Evolutionary conservation across 2,329 filamentous ascomycete species (phyloP).

Genomic region (Penicillium sp.): DNA sequence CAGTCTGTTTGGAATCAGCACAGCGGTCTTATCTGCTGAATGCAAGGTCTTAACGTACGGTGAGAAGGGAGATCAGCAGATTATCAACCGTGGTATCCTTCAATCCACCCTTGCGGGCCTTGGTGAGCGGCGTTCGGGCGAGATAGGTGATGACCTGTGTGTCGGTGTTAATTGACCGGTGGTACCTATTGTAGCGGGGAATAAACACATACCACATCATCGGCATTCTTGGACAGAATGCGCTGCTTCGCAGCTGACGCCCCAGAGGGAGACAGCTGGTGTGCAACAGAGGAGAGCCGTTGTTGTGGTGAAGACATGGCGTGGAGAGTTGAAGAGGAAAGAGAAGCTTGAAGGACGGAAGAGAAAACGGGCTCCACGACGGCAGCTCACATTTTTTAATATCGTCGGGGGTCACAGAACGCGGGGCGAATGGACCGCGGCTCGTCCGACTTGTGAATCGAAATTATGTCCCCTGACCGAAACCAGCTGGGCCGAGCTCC

Average conservation of each 20-base stretch:
- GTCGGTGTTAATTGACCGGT: background rate
- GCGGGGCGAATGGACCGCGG: constrained; percentile 34
- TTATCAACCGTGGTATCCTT: constrained; percentile 44
- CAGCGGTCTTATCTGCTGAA: background rate
- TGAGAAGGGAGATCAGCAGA: constrained; percentile 42
- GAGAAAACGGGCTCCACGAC: background rate
- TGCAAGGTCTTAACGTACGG: constrained; percentile 32
- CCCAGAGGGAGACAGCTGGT: constrained; percentile 41
- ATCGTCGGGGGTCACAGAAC: constrained; percentile 7
- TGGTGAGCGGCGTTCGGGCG: constrained; percentile 45
- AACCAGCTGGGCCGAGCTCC: background rate
- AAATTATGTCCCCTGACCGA: background rate
- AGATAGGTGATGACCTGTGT: constrained; percentile 46
- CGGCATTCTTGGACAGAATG: constrained; percentile 41
- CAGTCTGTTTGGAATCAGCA: constrained; percentile 49
- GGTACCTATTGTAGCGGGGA: background rate
- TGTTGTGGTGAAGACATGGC: constrained; percentile 45
- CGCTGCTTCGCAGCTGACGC: constrained; percentile 34
- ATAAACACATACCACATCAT: constrained; percentile 42
- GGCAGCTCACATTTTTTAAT: constrained; percentile 13
- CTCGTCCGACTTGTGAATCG: constrained; percentile 1
- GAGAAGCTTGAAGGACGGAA: background rate
- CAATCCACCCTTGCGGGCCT: constrained; percentile 45
- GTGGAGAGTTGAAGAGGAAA: background rate
- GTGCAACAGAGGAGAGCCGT: constrained; percentile 46